phyloP scores from a whole-genome alignment of 2,329 filamentous ascomycete genomes.

The Falciphora oryzae region DNA sequence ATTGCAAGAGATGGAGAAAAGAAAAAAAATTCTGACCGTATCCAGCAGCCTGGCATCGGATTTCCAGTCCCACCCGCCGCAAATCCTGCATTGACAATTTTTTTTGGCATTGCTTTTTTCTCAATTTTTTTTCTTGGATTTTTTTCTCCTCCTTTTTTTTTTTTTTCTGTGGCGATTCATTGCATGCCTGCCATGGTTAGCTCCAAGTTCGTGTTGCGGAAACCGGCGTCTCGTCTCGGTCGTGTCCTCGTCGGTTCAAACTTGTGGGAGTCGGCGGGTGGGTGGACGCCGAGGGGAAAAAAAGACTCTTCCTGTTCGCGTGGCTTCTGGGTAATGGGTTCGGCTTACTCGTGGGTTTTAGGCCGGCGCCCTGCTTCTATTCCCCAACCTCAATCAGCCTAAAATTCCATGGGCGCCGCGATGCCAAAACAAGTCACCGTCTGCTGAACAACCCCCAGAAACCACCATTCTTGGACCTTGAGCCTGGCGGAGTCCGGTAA shows the following conservation, averaged over 20 bases:
- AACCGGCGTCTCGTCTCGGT: background rate
- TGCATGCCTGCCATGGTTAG: background rate
- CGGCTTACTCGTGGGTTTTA: conserved; percentile 2
- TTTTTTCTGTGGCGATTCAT: background rate
- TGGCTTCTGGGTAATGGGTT: background rate
- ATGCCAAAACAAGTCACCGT: conserved; percentile 1
- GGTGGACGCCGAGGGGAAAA: background rate
- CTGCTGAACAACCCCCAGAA: conserved; percentile 24
- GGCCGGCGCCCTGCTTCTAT: background rate
- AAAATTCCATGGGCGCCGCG: background rate
- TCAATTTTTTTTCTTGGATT: background rate
- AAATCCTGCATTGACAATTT: background rate
- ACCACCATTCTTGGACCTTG: conserved; percentile 20
- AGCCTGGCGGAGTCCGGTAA: conserved; percentile 16
- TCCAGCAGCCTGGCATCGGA: background rate
- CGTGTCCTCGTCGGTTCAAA: background rate
- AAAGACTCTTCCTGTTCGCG: background rate
- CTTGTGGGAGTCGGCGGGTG: background rate
- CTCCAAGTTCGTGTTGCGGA: background rate
- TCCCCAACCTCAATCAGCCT: conserved; percentile 2
- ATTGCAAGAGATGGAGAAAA: background rate
- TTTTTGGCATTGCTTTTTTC: background rate
- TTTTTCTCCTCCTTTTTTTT: background rate
- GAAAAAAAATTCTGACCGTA: background rate
- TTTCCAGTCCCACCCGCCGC: background rate